Conservation (phyloP, 1,284 basidiomycete species). For the Tylopilus orsonianus region DNA sequence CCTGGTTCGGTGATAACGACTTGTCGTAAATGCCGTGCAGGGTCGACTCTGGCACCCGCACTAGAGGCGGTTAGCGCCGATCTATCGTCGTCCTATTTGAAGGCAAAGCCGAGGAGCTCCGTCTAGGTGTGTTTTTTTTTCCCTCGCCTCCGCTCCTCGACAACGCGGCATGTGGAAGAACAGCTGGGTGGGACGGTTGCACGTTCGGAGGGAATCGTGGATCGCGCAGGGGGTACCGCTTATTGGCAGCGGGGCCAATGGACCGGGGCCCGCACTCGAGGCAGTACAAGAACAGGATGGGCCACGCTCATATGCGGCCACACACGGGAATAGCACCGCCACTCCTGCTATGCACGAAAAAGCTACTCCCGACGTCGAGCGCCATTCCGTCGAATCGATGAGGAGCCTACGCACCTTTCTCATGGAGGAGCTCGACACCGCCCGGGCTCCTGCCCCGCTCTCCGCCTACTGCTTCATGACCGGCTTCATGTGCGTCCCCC, state of each 20-base stretch:
- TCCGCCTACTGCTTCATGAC: conserved; percentile 85
- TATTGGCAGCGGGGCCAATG: conserved; percentile 10
- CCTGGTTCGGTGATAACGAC: not conserved
- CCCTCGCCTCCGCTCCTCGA: not conserved
- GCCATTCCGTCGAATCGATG: conserved; percentile 8
- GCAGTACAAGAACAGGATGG: conserved; percentile 12
- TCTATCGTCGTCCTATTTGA: conserved; percentile 11
- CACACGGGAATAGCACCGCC: conserved; percentile 3
- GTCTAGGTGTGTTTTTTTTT: not conserved
- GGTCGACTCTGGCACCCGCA: conserved; percentile 2
- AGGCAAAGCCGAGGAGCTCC: too few species aligned
- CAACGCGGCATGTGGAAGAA: conserved; percentile 17
- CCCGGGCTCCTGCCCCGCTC: conserved; percentile 57
- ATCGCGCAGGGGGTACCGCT: conserved; percentile 16
- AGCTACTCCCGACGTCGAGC: conserved; percentile 13
- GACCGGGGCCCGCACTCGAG: conserved; percentile 17
- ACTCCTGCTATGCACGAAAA: not conserved
- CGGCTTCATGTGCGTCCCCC: conserved; percentile 69
- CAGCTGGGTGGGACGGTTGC: conserved; percentile 12
- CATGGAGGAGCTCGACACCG: conserved; percentile 60
- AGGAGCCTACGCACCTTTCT: conserved; percentile 30
- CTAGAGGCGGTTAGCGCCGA: conserved; percentile 7
- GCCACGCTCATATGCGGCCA: not conserved
- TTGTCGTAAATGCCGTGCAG: conserved; percentile 2
- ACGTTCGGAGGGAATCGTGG: conserved; percentile 15